Evolutionary conservation across 2,329 filamentous ascomycete genomes (phyloP), one percentile per base, ranked within the genome.

Genomic region (Zymoseptoria passerinii): DNA sequence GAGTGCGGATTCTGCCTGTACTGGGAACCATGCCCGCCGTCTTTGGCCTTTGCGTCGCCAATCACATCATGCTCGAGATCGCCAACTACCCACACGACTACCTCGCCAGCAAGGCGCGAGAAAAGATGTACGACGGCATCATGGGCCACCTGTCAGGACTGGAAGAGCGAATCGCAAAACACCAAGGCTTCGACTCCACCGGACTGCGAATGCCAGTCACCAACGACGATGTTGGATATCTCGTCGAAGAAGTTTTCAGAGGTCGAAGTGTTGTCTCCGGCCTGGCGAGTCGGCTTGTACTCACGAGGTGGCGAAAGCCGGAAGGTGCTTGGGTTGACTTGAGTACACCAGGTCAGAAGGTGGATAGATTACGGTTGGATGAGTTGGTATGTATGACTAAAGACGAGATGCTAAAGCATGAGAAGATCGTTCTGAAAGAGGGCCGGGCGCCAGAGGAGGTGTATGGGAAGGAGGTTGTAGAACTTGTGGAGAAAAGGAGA

Each of bases 11-110:
- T 58, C 75, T 99, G 8, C 94, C 94, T 0, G 94, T 99, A 0
- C 77, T 99, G 2, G 94, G 94, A 0, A 99, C 94, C 0, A 96
- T 99, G 92, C 94, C 94, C 0, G 92, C 94, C 2, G 87, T 97
- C 0, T 99, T 99, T 72, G 94, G 94, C 8, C 88, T 96, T 57
- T 89, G 88, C 0, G 84, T 89, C 8, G 94, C 94, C 3, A 99
- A 97, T 74, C 90, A 97, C 71, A 85, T 97, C 60, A 92, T 99
- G 64, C 81, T 95, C 57, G 83, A 85, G 58, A 83, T 97, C 52
- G 75, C 81, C 63, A 89, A 86, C 7, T 99, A 99, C 68, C 94
- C 94, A 0, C 83, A 88, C 52, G 91, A 95, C 63, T 95, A 94
- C 71, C 77, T 90, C 0, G 84, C 86, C 0, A 85, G 83, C 55